Percentiles rank a stretch among this genome's conserved stretches.
These are phyloP conservation scores for Yamadazyma membranifaciens DNA, from an alignment of 1,139 yeast species.

Conservation along the genomic window DNA sequence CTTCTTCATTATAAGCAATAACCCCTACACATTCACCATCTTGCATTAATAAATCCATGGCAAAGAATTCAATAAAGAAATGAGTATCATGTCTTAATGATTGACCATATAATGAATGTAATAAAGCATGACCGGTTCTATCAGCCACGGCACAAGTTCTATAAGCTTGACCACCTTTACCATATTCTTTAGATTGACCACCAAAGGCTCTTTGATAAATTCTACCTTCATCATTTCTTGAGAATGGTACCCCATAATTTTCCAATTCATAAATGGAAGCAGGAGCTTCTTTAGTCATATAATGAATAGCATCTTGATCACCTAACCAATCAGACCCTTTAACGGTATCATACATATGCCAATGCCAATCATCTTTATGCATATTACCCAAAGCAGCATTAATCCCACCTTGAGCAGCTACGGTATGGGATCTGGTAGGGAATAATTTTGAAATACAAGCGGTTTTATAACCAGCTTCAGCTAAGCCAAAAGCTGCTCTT, in stretches of 20 bases:
- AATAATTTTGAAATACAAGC: slow-evolving; percentile 96
- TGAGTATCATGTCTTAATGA: slow-evolving; percentile 96
- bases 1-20: slow-evolving; percentile 97
- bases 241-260: slow-evolving; percentile 97
- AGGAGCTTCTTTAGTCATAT: slow-evolving; percentile 99
- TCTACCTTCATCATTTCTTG: slow-evolving; percentile 95
- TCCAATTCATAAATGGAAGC: slow-evolving; percentile 93
- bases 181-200: slow-evolving; percentile 93
- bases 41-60: slow-evolving; percentile 91
- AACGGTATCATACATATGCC: slow-evolving; percentile 99
- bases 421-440: slow-evolving; percentile 98
- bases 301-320: slow-evolving; percentile 98
- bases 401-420: slow-evolving; percentile 99
- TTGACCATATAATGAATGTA: slow-evolving; percentile 96
- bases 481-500: slow-evolving; percentile 97
- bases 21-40: slow-evolving; percentile 97
- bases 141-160: slow-evolving; percentile 99
- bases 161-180: slow-evolving; percentile 99
- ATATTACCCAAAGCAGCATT: slow-evolving; percentile 97
- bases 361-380: slow-evolving; percentile 98
- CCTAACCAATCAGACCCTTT: slow-evolving; percentile 99
- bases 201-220: slow-evolving; percentile 99
- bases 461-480: slow-evolving; percentile 95
- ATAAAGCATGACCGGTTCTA: slow-evolving; percentile 96
- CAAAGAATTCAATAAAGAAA: slow-evolving; percentile 96